phyloP scores from a whole-genome alignment of 768 basidiomycete species.

The Tylopilus vinaceipallidus region DNA sequence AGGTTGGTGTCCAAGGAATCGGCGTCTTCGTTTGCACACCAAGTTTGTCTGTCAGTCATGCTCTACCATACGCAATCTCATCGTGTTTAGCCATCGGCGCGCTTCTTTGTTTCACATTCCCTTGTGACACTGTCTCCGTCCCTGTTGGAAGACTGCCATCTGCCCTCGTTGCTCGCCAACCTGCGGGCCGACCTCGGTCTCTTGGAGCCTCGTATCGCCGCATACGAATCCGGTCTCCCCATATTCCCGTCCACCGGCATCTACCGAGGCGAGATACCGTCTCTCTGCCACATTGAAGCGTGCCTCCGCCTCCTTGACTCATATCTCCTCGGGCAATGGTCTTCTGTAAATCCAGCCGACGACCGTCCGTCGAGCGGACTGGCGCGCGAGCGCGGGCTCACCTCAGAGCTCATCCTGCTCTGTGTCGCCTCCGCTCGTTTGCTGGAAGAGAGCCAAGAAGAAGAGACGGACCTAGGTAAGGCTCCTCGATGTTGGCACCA shows the following conservation, averaged over 20 bases:
- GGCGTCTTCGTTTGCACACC: slow-evolving; percentile 18
- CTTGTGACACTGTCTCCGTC: slow-evolving; percentile 50
- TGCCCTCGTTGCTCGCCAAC: slow-evolving; percentile 30
- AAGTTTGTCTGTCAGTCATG: slow-evolving; percentile 15
- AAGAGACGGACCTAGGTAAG: slow-evolving; percentile 19
- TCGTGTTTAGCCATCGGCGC: slow-evolving; percentile 45
- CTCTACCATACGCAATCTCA: slow-evolving; percentile 6
- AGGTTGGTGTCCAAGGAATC: slow-evolving; percentile 36
- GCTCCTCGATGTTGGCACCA: too few species aligned
- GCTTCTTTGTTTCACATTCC: slow-evolving; percentile 51
- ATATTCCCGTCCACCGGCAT: slow-evolving; percentile 32
- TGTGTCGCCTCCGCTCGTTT: slow-evolving; percentile 48
- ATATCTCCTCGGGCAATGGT: slow-evolving; percentile 62
- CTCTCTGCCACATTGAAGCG: slow-evolving; percentile 48
- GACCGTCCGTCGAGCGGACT: slow-evolving; percentile 10
- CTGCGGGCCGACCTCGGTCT: slow-evolving; percentile 39
- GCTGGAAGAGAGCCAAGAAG: slow-evolving; percentile 20
- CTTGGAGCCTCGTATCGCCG: slow-evolving; percentile 37
- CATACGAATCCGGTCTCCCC: slow-evolving; percentile 41
- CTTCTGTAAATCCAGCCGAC: slow-evolving; percentile 10
- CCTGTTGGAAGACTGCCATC: slow-evolving; percentile 34
- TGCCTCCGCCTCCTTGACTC: slow-evolving; percentile 62
- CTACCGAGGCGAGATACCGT: slow-evolving; percentile 27
- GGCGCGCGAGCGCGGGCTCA: slow-evolving; percentile 30
- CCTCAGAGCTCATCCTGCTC: slow-evolving; percentile 48